Conservation (phyloP, 2,329 filamentous ascomycete genomes). For the Nothopassalora personata region DNA sequence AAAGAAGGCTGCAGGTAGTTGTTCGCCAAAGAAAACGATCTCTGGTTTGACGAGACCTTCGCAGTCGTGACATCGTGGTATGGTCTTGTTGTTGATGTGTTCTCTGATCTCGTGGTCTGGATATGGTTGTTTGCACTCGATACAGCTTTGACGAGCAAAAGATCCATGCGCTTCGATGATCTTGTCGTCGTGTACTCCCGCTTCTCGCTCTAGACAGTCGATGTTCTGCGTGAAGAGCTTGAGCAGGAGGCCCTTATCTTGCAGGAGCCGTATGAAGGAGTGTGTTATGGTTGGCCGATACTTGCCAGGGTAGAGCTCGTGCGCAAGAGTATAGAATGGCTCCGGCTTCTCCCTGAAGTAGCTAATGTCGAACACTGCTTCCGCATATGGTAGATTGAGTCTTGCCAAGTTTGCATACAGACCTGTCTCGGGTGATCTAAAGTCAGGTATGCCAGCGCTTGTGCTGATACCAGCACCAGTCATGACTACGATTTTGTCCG, state of each 20-base stretch:
- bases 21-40: slow-evolving; percentile 89
- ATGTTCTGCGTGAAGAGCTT: slow-evolving; percentile 98
- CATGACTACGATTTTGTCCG: slow-evolving; percentile 74
- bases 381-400: slow-evolving; percentile 78
- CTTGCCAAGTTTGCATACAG: slow-evolving; percentile 87
- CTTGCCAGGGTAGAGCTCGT: slow-evolving; percentile 85
- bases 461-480: slow-evolving; percentile 87
- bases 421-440: slow-evolving; percentile 85
- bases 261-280: slow-evolving; percentile 76
- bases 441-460: slow-evolving; percentile 74
- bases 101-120: slow-evolving; percentile 68
- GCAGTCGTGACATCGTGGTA: slow-evolving; percentile 68
- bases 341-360: slow-evolving; percentile 81
- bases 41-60: slow-evolving; percentile 83
- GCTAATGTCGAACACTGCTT: slow-evolving; percentile 88
- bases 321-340: slow-evolving; percentile 88
- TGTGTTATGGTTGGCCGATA: slow-evolving; percentile 87
- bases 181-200: slow-evolving; percentile 72
- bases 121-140: slow-evolving; percentile 73
- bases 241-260: slow-evolving; percentile 69
- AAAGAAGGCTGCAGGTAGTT: slow-evolving; percentile 62
- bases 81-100: slow-evolving; percentile 60
- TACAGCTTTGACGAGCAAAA: slow-evolving; percentile 85
- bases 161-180: slow-evolving; percentile 95
- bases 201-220: slow-evolving; percentile 83